Evolutionary conservation across 1,284 basidiomycete species (phyloP).

Genomic region (Athelia psychrophila): DNA sequence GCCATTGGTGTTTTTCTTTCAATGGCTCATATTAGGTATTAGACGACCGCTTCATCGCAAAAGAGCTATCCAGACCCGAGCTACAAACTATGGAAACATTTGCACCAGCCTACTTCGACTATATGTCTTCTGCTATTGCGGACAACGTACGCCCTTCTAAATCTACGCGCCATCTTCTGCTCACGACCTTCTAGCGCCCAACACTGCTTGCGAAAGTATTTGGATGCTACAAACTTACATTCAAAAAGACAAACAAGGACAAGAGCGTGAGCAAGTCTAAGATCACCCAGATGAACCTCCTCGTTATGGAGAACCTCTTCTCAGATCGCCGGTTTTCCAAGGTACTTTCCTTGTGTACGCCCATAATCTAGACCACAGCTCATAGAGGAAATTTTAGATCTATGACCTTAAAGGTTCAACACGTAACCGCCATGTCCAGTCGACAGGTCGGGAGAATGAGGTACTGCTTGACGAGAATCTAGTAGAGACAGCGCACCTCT

Average conservation of each 20-base stretch:
- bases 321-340: conserved; percentile 88
- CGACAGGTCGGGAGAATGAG: conserved; percentile 89
- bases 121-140: conserved; percentile 86
- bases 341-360: conserved; percentile 34
- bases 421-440: conserved; percentile 87
- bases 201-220: conserved; percentile 97
- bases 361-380: background rate
- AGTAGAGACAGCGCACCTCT: conserved; percentile 70
- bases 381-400: conserved; percentile 50
- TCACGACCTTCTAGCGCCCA: conserved; percentile 61
- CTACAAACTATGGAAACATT: conserved; percentile 96
- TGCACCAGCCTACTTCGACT: conserved; percentile 97
- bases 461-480: conserved; percentile 93
- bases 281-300: conserved; percentile 88
- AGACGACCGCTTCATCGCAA: conserved; percentile 99
- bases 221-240: conserved; percentile 95
- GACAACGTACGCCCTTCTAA: conserved; percentile 55
- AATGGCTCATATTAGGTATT: conserved; percentile 6
- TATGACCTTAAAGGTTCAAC: conserved; percentile 96
- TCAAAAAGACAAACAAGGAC: conserved; percentile 79
- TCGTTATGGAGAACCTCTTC: conserved; percentile 98
- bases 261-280: conserved; percentile 63
- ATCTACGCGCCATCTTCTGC: conserved; percentile 2
- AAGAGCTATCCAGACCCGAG: conserved; percentile 91
- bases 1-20: too few relatives aligned